Evolutionary conservation across 148 eudicot species (phyloP).

Genomic region (Diospyros lotus): DNA sequence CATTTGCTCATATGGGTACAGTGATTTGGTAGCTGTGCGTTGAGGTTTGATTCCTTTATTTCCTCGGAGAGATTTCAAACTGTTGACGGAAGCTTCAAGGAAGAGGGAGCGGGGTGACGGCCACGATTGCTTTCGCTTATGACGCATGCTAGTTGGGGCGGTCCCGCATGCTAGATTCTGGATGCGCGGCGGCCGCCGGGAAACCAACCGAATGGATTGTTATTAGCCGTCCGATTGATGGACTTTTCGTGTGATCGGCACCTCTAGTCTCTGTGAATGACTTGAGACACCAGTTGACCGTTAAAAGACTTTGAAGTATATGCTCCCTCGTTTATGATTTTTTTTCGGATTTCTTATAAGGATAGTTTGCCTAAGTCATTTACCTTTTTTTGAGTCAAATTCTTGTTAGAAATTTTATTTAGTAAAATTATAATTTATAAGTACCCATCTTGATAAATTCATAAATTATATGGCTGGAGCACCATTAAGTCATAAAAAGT

Average conservation of each 20-base stretch:
- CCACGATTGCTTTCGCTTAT: not conserved
- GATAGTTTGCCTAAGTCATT: too few relatives aligned
- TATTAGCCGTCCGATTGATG: not conserved
- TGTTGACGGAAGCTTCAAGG: not conserved
- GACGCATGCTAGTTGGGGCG: not conserved
- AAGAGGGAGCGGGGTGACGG: not conserved
- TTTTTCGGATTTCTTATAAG: too few relatives aligned
- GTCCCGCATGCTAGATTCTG: not conserved
- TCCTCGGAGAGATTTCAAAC: not conserved
- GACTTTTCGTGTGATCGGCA: not conserved
- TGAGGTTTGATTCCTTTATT: not conserved
- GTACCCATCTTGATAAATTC: too few relatives aligned
- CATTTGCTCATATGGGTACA: not conserved
- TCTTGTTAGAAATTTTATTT: too few relatives aligned
- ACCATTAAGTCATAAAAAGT: too few relatives aligned
- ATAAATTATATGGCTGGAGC: too few relatives aligned
- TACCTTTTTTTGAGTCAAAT: too few relatives aligned
- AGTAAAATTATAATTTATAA: too few relatives aligned
- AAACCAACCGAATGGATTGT: not conserved
- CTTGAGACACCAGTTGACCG: too few relatives aligned
- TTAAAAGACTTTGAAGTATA: not conserved
- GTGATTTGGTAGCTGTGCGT: not conserved
- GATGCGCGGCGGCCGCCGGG: not conserved
- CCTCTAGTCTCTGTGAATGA: not conserved
- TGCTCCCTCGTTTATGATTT: too few relatives aligned